Conservation (phyloP, 768 basidiomycete species). For the Lyophyllum shimeji region DNA sequence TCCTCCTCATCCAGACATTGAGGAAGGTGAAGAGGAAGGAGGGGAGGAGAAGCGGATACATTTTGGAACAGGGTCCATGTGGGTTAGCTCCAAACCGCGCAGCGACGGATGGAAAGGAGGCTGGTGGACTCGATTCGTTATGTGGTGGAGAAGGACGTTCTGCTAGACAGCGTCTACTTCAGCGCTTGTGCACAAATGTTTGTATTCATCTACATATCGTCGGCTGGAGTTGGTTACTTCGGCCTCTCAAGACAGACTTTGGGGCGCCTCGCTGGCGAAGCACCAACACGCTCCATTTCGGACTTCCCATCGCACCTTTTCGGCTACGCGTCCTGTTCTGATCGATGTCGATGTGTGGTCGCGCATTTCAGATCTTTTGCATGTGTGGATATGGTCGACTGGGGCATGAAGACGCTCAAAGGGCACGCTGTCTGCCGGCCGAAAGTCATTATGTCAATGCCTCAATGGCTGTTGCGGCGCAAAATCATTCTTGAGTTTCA, state of each 20-base stretch:
- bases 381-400: not conserved
- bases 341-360: not conserved
- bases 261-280: not conserved
- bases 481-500: not conserved
- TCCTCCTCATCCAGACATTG: slow-evolving; percentile 54
- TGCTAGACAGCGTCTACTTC: slow-evolving; percentile 43
- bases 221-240: slow-evolving; percentile 15
- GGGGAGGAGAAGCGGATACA: slow-evolving; percentile 57
- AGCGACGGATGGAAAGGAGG: slow-evolving; percentile 68
- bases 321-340: not conserved
- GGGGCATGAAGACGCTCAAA: not conserved
- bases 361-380: not conserved
- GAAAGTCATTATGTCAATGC: not conserved
- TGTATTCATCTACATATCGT: slow-evolving; percentile 21
- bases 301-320: not conserved
- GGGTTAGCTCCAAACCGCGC: slow-evolving; percentile 64
- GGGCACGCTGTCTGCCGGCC: not conserved
- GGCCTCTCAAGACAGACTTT: slow-evolving; percentile 8
- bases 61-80: slow-evolving; percentile 84
- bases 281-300: not conserved
- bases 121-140: slow-evolving; percentile 76
- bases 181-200: slow-evolving; percentile 9
- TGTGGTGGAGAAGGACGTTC: slow-evolving; percentile 81
- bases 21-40: slow-evolving; percentile 64
- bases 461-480: not conserved